These are phyloP conservation scores for Aspergillus avenaceus DNA, from an alignment of 495 filamentous ascomycete genomes.

Conservation along the genomic window DNA sequence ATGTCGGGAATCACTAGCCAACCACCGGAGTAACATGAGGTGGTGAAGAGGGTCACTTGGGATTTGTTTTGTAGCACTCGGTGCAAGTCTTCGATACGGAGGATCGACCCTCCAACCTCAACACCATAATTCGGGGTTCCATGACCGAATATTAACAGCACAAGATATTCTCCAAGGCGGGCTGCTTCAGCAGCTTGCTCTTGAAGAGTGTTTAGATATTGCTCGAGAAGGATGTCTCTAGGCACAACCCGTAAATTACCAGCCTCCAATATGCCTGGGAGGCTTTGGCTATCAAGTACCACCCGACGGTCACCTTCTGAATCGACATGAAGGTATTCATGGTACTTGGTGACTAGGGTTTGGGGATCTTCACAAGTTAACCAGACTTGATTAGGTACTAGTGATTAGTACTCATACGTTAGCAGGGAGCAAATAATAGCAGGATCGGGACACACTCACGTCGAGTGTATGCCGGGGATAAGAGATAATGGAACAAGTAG, in stretches of 20 bases:
- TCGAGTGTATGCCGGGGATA: conserved; percentile 2
- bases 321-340: conserved; percentile 15
- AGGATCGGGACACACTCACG: no score
- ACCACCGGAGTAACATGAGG: conserved; percentile 7
- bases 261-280: background rate
- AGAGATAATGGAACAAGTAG: conserved; percentile 19
- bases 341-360: conserved; percentile 13
- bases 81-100: background rate
- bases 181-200: conserved; percentile 1
- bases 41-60: conserved; percentile 6
- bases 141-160: conserved; percentile 15
- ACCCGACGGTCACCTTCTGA: conserved; percentile 8
- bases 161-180: background rate
- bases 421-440: no score
- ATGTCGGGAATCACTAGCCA: conserved; percentile 9
- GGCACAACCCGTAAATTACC: background rate
- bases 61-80: background rate
- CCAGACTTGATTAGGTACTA: conserved; percentile 12
- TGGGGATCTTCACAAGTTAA: conserved; percentile 8
- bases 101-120: background rate
- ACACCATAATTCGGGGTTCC: background rate
- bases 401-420: background rate
- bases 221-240: background rate
- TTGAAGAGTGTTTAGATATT: background rate
- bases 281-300: conserved; percentile 7